phyloP scores from a whole-genome alignment of 2,329 filamentous ascomycete species.

The Colletotrichum scovillei region DNA sequence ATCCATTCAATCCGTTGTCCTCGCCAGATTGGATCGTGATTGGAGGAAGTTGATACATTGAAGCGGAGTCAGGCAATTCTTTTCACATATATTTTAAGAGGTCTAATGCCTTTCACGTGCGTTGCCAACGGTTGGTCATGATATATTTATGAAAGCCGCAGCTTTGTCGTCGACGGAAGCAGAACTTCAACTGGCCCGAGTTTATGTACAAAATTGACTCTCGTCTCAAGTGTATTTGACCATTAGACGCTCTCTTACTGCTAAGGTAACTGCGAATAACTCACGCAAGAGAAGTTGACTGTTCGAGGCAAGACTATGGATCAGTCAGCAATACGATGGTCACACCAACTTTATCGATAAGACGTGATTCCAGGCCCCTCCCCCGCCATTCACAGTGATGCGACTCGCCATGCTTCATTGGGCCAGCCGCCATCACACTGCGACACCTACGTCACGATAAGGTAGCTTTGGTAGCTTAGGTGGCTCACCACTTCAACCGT shows the following conservation, averaged over 20 bases:
- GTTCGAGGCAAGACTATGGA: background rate
- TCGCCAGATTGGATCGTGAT: background rate
- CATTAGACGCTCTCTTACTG: background rate
- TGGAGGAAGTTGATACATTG: background rate
- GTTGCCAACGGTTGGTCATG: background rate
- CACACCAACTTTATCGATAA: slow-evolving; percentile 35
- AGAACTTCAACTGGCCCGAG: background rate
- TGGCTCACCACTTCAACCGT: background rate
- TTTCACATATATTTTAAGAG: too few species aligned
- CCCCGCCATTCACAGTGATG: background rate
- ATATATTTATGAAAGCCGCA: background rate
- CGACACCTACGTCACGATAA: background rate
- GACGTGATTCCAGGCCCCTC: slow-evolving; percentile 19
- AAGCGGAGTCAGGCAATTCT: too few species aligned
- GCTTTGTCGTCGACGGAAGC: background rate
- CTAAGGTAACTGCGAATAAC: background rate
- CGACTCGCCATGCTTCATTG: slow-evolving; percentile 2
- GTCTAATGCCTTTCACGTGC: background rate
- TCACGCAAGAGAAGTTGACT: background rate
- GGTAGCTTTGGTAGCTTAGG: background rate
- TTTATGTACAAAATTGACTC: background rate
- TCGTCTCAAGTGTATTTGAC: background rate
- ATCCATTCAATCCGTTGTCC: background rate
- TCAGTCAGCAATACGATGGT: slow-evolving; percentile 11
- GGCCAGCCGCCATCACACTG: background rate